Percentiles rank a stretch among this genome's conserved stretches.
phyloP scores from a whole-genome alignment of 2,329 filamentous ascomycete genomes.

The Cryphonectria japonica region DNA sequence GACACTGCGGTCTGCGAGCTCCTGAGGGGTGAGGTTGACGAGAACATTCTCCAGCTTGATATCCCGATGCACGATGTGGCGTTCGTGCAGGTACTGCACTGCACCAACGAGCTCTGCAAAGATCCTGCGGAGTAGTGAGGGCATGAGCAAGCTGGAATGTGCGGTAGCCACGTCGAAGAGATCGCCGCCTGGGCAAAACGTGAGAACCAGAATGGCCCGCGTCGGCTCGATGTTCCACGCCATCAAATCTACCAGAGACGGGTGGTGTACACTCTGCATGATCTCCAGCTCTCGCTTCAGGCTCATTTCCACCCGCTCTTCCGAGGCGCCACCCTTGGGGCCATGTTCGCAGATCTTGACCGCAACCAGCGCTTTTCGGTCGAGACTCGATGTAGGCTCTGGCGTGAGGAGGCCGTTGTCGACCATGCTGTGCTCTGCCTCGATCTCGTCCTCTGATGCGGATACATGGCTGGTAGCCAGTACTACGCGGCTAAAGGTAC shows the following conservation, averaged over 20 bases:
- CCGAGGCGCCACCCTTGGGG: slow-evolving; percentile 88
- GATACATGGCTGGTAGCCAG: slow-evolving; percentile 79
- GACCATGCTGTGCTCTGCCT: slow-evolving; percentile 32
- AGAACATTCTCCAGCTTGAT: slow-evolving; percentile 94
- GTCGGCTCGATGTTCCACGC: slow-evolving; percentile 86
- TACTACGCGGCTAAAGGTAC: slow-evolving; percentile 94
- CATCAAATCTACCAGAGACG: slow-evolving; percentile 87
- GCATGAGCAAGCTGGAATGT: slow-evolving; percentile 68
- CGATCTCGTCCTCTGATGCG: slow-evolving; percentile 50
- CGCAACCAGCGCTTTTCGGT: slow-evolving; percentile 84
- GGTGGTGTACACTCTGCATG: slow-evolving; percentile 84
- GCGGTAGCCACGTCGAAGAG: slow-evolving; percentile 88
- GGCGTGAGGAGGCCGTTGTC: slow-evolving; percentile 39
- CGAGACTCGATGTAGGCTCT: slow-evolving; percentile 45
- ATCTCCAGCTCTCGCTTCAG: slow-evolving; percentile 95
- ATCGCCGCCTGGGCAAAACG: slow-evolving; percentile 92
- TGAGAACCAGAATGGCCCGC: slow-evolving; percentile 82
- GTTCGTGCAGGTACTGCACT: slow-evolving; percentile 80
- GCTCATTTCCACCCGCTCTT: slow-evolving; percentile 90
- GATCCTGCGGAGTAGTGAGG: slow-evolving; percentile 76
- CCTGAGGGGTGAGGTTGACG: slow-evolving; percentile 75
- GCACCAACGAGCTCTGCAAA: slow-evolving; percentile 89
- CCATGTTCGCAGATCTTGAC: slow-evolving; percentile 96
- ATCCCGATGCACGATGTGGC: slow-evolving; percentile 91
- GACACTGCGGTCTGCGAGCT: slow-evolving; percentile 64